These are phyloP conservation scores for Pestalotiopsis sp. DNA, from an alignment of 2,329 filamentous ascomycete species.

Conservation along the genomic window DNA sequence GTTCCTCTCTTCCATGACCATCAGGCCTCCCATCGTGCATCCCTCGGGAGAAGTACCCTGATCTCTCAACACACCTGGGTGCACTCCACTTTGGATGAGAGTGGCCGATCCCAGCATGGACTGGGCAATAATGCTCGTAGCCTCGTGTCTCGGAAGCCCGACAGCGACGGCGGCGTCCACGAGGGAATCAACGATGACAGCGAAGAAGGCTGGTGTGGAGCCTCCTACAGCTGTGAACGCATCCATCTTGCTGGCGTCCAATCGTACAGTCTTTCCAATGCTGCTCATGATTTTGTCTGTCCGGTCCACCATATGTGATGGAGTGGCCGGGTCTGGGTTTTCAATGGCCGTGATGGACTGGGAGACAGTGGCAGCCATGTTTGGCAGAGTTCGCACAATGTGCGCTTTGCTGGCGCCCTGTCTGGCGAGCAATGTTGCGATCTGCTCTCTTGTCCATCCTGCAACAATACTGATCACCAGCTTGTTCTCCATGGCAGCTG, in stretches of 20 bases:
- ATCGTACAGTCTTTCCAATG: slow-evolving; percentile 52
- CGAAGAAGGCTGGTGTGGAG: slow-evolving; percentile 61
- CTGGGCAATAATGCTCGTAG: slow-evolving; percentile 60
- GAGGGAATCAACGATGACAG: slow-evolving; percentile 57
- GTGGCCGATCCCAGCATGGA: slow-evolving; percentile 58
- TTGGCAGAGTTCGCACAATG: slow-evolving; percentile 34
- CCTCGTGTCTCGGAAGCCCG: slow-evolving; percentile 55
- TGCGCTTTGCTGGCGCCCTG: neutral
- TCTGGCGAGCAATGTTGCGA: neutral
- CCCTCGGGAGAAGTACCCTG: slow-evolving; percentile 61
- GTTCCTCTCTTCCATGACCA: slow-evolving; percentile 59
- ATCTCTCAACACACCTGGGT: slow-evolving; percentile 57
- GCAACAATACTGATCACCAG: slow-evolving; percentile 52
- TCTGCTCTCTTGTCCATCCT: slow-evolving; percentile 39
- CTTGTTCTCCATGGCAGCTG: slow-evolving; percentile 40
- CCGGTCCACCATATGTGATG: slow-evolving; percentile 22
- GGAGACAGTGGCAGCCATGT: slow-evolving; percentile 33
- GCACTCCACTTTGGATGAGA: slow-evolving; percentile 51
- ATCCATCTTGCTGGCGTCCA: slow-evolving; percentile 54
- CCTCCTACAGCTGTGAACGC: slow-evolving; percentile 59
- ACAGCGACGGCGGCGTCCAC: slow-evolving; percentile 62
- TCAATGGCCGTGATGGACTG: slow-evolving; percentile 35
- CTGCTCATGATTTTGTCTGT: slow-evolving; percentile 50
- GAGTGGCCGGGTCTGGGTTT: slow-evolving; percentile 12
- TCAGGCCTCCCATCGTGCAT: slow-evolving; percentile 59